Evolutionary conservation across 768 basidiomycete genomes (phyloP), one percentile per base, ranked within the genome.

Genomic region (Trametes elegans): DNA sequence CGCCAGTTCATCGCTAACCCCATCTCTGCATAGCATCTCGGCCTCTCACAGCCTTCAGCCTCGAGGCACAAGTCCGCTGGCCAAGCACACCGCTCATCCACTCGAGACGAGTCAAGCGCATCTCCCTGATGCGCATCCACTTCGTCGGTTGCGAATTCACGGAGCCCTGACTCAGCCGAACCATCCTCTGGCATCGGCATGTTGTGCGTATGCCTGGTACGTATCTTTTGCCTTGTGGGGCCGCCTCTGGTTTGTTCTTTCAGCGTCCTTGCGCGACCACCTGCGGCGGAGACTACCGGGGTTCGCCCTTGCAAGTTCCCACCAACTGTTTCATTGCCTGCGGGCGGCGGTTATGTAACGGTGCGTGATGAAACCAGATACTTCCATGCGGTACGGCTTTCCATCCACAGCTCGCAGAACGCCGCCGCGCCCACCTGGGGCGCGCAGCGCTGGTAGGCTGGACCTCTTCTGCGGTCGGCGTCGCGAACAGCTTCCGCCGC

Each of bases 401-500:
- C 46, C 57, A 31, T 49, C 38, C 50, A 47, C 21, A 19, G 39
- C 50, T 47, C 3, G 36, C 26, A n/a, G n/a, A n/a, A 9, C 35
- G 35, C 23, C 42, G n/a, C 29, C 18, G 42, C 38, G 34, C n/a
- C 29, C 11, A 3, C 7, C 13, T 18, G 39, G 14, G 49, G 11
- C 39, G 29, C 27, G 51, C 31, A 42, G 51, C 41, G 26, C 40
- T 24, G 19, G 42, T n/a, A 11, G 18, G 16, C 38, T 44, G 19
- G 18, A 34, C 45, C 51, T 34, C 42, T 26, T 32, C 18, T 44
- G 51, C 51, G 42, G 42, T 24, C n/a, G n/a, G n/a, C n/a, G n/a
- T n/a, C 44, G 42, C 51, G 39, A 58, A 40, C 53, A 46, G 56
- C 56, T 41, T 57, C 21, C 38, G 38, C 49, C 36, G 26, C 50